phyloP scores from a whole-genome alignment of 2,329 filamentous ascomycete genomes.

The Grosmannia clavigera region DNA sequence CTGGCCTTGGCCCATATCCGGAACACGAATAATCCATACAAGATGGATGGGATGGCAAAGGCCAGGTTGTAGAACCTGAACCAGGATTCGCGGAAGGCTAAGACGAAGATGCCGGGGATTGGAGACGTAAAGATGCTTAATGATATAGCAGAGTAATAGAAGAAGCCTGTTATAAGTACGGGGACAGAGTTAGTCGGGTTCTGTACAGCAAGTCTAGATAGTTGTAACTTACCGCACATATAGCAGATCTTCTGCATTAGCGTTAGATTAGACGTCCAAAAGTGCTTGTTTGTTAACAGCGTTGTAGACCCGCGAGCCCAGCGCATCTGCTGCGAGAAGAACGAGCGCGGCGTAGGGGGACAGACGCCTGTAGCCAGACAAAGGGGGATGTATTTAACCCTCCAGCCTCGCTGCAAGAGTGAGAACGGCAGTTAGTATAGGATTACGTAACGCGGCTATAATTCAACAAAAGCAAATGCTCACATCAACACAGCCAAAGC shows the following conservation, averaged over 20 bases:
- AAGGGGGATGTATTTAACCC: conserved; percentile 1
- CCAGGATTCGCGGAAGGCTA: conserved; percentile 1
- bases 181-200: background rate
- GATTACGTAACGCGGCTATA: background rate
- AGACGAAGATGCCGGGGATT: conserved; percentile 4
- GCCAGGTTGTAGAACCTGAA: conserved; percentile 6
- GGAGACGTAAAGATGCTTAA: conserved; percentile 4
- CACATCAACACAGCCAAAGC: background rate
- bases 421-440: background rate
- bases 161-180: background rate
- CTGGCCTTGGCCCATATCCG: conserved; percentile 4
- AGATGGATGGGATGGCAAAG: conserved; percentile 5
- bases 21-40: conserved; percentile 3
- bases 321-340: conserved; percentile 7
- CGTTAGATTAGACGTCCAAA: conserved; percentile 1
- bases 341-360: conserved; percentile 3
- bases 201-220: background rate
- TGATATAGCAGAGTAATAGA: conserved; percentile 5
- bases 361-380: conserved; percentile 4
- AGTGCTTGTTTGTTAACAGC: conserved; percentile 4
- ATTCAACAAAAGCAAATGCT: background rate
- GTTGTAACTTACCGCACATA: background rate
- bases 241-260: conserved; percentile 7
- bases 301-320: conserved; percentile 4
- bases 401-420: background rate